A percentile compares a stretch with the other conserved stretches of the same genome.
Evolutionary conservation across 805 yeast genomes (phyloP).

Genomic region (Metschnikowia drakensbergensis): DNA sequence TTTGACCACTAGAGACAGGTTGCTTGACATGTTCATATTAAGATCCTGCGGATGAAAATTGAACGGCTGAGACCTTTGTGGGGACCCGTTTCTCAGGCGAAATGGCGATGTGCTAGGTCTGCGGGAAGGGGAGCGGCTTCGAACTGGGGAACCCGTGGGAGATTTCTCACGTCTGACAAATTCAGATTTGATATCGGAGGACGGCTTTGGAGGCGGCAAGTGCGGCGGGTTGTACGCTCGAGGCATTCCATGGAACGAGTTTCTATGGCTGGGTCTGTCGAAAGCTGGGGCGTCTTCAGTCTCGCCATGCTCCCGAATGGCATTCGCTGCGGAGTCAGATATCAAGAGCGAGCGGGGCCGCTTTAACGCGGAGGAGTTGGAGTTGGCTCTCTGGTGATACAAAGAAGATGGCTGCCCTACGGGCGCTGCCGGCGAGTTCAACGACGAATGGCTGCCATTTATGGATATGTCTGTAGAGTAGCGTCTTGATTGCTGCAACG

Average conservation of each 20-base stretch:
- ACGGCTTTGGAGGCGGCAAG: constrained; percentile 22
- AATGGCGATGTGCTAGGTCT: constrained; percentile 12
- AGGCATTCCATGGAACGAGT: constrained; percentile 19
- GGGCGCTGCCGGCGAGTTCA: constrained; percentile 12
- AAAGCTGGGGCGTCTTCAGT: constrained; percentile 3
- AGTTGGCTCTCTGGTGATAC: constrained; percentile 13
- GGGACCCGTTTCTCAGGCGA: constrained; percentile 12
- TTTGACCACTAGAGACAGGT: constrained; percentile 25
- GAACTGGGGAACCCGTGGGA: constrained; percentile 24
- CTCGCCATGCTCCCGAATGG: constrained; percentile 29
- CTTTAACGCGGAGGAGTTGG: constrained; percentile 12
- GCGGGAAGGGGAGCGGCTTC: constrained; percentile 30
- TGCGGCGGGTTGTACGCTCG: constrained; percentile 15
- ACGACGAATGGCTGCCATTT: constrained; percentile 10
- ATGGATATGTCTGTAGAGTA: constrained; percentile 4
- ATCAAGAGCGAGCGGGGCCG: constrained; percentile 36
- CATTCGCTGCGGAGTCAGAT: constrained; percentile 24
- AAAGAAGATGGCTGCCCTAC: constrained; percentile 16
- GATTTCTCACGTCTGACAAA: constrained; percentile 16
- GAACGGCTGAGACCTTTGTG: constrained; percentile 47
- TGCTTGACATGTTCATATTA: constrained; percentile 16
- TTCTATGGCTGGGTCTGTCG: constrained; percentile 20
- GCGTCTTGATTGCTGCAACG: constrained; percentile 7
- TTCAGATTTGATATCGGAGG: neutral
- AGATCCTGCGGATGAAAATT: constrained; percentile 57